Evolutionary conservation across 768 basidiomycete species (phyloP), one percentile per base, ranked within the genome.

Genomic region (Myochromella boudieri): DNA sequence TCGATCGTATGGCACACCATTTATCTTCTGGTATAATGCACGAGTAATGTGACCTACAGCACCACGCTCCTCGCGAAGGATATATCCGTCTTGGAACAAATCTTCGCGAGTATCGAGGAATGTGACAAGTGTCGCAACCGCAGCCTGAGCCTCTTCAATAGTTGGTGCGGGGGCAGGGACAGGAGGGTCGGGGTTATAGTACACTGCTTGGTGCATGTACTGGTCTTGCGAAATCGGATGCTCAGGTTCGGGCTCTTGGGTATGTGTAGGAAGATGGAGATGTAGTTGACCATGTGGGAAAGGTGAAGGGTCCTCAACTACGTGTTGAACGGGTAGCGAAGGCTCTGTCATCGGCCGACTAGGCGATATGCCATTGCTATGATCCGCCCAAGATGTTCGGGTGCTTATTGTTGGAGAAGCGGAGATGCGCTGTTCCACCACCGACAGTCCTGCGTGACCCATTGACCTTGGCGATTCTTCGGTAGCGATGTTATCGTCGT

Each of bases 41-140:
- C 63, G 68, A 62, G 81, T 82, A 56, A 84, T 68, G 37, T 71
- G 67, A 15, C 61, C 52, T 33, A 84, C 75, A 21, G 59, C 60
- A 40, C 61, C 61, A 36, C 71, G 72, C 54, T 76, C 75, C 5
- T 64, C 43, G 2, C 44, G 28, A 18, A 60, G 56, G 40, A 72
- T 46, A n/a, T n/a, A n/a, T n/a, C n/a, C n/a, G n/a, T n/a, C n/a
- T n/a, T n/a, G n/a, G n/a, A n/a, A n/a, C 18, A 73, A 51, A 10
- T 54, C 59, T 33, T 52, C 57, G 12, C 59, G 63, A 25, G 58
- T 58, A 59, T 83, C 77, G 51, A 84, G 60, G 50, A 74, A 85
- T 10, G 64, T 34, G 51, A 84, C 70, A 46, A 85, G 67, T 52
- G 67, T 77, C 59, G 78, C 72, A 42, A 84, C 61, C 20, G 80